phyloP scores from a whole-genome alignment of 192 early-diverging fungal species.

The Anaeromyces robustus region DNA sequence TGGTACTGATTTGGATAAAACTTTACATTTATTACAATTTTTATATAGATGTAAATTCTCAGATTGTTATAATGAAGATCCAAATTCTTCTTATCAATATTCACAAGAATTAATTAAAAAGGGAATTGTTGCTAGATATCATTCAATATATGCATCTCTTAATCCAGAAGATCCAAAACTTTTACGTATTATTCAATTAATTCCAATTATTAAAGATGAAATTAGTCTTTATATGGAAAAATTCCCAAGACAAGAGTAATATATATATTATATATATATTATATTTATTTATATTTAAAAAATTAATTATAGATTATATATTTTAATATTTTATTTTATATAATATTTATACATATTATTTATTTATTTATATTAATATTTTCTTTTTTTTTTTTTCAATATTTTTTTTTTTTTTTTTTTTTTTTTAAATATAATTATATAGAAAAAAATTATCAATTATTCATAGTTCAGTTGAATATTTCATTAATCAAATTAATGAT shows the following conservation, averaged over 20 bases:
- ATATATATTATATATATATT: too few species aligned
- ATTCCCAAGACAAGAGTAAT: background rate
- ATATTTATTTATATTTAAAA: too few species aligned
- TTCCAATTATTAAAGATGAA: background rate
- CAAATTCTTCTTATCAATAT: background rate
- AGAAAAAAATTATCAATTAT: background rate
- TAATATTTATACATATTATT: too few species aligned
- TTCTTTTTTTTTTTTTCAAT: too few species aligned
- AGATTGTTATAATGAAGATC: background rate
- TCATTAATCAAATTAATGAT: background rate
- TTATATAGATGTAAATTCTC: background rate
- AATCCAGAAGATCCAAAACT: background rate
- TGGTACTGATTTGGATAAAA: background rate
- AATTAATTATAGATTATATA: too few species aligned
- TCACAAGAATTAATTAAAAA: background rate
- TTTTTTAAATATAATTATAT: too few species aligned
- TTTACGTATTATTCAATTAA: background rate
- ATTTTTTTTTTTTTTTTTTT: too few species aligned
- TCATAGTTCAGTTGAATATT: background rate
- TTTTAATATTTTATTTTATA: too few species aligned
- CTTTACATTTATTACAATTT: background rate
- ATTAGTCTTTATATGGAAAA: background rate
- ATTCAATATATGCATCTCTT: background rate
- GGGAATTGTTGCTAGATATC: background rate
- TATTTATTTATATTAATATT: too few species aligned